phyloP scores from a whole-genome alignment of 306 rosid species.

The Hippophae rhamnoides region DNA sequence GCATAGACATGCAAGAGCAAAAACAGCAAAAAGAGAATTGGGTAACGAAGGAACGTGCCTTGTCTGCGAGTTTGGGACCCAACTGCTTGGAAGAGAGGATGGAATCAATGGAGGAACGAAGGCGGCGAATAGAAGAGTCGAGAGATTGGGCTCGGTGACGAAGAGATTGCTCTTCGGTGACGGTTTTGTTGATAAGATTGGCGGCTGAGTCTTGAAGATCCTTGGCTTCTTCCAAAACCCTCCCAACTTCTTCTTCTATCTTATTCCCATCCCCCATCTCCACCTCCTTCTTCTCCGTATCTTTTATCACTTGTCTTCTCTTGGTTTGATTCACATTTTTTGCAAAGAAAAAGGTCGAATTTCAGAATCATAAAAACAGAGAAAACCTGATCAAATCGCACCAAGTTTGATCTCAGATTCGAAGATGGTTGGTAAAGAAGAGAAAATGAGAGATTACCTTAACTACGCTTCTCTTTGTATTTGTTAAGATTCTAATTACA shows the following conservation, averaged over 20 bases:
- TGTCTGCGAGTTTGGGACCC: constrained; percentile 45
- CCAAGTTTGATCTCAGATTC: too few species aligned
- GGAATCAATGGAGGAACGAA: constrained; percentile 47
- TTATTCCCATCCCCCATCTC: constrained; percentile 20
- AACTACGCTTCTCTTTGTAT: too few species aligned
- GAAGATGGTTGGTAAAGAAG: too few species aligned
- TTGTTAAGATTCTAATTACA: too few species aligned
- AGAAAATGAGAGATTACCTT: too few species aligned
- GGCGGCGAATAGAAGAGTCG: constrained; percentile 55
- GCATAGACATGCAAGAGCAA: not conserved
- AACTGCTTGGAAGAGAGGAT: constrained; percentile 43
- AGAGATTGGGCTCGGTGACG: constrained; percentile 56
- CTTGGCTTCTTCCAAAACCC: constrained; percentile 58
- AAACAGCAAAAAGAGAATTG: not conserved
- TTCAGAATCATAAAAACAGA: too few species aligned
- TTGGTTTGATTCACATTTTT: too few species aligned
- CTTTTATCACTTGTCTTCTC: too few species aligned
- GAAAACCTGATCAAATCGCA: too few species aligned
- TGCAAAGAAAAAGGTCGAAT: too few species aligned
- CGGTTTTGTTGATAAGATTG: constrained; percentile 32
- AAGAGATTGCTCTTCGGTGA: constrained; percentile 58
- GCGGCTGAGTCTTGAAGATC: constrained; percentile 61
- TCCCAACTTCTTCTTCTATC: constrained; percentile 48
- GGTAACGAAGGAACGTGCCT: constrained; percentile 23
- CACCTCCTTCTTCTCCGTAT: too few species aligned